Conservation (phyloP, 345 rosid genomes). For the Brassica juncea region DNA sequence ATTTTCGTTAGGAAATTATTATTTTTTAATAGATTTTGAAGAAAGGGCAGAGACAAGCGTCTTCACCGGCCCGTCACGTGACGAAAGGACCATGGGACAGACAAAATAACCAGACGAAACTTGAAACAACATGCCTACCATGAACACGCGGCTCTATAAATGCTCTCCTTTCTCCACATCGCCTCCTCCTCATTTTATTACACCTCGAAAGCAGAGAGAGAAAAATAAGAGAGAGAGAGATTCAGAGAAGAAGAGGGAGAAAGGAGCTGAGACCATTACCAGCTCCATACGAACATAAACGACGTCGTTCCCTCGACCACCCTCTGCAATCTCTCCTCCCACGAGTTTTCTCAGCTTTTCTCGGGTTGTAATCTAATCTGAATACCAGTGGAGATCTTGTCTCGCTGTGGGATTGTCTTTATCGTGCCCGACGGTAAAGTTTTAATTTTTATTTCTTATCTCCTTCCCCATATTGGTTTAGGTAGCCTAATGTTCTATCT, state of each 20-base stretch:
- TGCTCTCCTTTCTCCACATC: conserved; percentile 13
- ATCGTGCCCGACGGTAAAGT: conserved; percentile 30
- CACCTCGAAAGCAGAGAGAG: conserved; percentile 6
- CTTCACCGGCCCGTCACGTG: conserved; percentile 39
- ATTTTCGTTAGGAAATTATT: neutral
- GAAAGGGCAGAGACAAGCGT: conserved; percentile 32
- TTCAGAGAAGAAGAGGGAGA: conserved; percentile 10
- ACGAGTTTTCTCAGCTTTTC: conserved; percentile 27
- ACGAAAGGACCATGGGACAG: conserved; percentile 30
- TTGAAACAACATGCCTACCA: conserved; percentile 39
- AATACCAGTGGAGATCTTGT: conserved; percentile 28
- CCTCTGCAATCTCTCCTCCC: conserved; percentile 36
- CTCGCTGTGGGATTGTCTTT: conserved; percentile 12
- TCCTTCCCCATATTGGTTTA: neutral
- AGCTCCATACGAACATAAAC: conserved; percentile 26
- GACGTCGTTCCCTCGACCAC: conserved; percentile 19
- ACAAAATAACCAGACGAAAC: conserved; percentile 20
- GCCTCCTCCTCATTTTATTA: conserved; percentile 16
- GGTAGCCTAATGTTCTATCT: neutral
- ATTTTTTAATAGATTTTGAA: neutral
- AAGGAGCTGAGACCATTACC: conserved; percentile 31
- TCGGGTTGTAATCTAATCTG: conserved; percentile 1
- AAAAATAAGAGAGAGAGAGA: conserved; percentile 20
- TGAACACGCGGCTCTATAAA: conserved; percentile 25
- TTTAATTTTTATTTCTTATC: conserved; percentile 7